Evolutionary conservation across 345 rosid species (phyloP), one percentile per base, ranked within the genome.

Genomic region (Jatropha curcas): DNA sequence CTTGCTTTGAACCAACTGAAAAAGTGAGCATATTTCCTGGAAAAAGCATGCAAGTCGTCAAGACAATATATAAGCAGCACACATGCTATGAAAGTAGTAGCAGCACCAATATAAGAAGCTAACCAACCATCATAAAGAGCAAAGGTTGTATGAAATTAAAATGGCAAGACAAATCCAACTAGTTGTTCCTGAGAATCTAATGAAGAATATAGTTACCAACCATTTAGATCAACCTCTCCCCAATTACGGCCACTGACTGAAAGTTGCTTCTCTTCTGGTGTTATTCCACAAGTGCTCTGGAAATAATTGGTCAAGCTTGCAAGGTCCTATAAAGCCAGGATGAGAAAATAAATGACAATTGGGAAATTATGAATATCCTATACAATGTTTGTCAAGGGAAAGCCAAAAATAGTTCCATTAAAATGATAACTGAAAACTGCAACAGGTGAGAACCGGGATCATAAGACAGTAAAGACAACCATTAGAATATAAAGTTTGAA

Each of bases 211-310:
- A 22, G 41, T 50, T 27, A 77, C 85, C 63, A n/a, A 92, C 98
- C 97, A 83, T 80, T 86, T 75, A 94, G 86, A 86, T 93, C 93
- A 73, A 95, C 89, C 76, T 91, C 99, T 71, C 99, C 99, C 97
- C 97, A 95, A 35, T 91, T 93, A 56, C 94, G 98, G 20, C 99
- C 99, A 83, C 86, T 87, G 59, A 93, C 88, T 68, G 98, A 93
- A 79, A 95, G 88, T 60, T 95, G 97, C 77, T 90, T 95, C 81
- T 92, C 96, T 76, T 88, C 89, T 13, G 94, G 86, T 41, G 88
- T 80, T 81, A 89, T 81, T 22, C 92, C 96, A 81, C 80, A 94
- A 65, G 71, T 76, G 78, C 63, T 88, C 81, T 88, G 93, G 86
- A 95, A 95, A 83, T 84, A 91, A 74, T 70, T 91, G 76, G 82